phyloP scores from a whole-genome alignment of 192 early-diverging fungal species.

The Geranomyces michiganensis region DNA sequence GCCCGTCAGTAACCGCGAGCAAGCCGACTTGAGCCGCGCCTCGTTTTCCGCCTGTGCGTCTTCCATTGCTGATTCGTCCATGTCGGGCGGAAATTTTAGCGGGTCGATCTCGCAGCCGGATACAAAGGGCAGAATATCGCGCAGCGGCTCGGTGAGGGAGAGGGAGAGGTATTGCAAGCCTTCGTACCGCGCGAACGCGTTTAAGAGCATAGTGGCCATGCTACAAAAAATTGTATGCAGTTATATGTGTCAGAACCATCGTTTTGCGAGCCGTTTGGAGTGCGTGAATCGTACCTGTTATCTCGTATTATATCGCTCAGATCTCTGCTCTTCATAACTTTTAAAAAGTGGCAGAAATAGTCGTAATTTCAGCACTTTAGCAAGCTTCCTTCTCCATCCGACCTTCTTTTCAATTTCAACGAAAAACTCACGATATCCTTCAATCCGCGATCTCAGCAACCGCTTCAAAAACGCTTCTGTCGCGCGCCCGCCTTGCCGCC shows the following conservation, averaged over 20 bases:
- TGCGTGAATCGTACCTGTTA: conserved; percentile 41
- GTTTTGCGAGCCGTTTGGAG: background rate
- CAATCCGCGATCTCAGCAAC: conserved; percentile 34
- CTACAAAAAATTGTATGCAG: conserved; percentile 3
- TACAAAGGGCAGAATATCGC: conserved; percentile 31
- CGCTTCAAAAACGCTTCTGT: conserved; percentile 47
- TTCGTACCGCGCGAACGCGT: conserved; percentile 43
- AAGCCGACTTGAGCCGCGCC: conserved; percentile 32
- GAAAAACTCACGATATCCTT: conserved; percentile 37
- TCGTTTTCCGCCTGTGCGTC: conserved; percentile 29
- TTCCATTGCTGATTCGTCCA: conserved; percentile 15
- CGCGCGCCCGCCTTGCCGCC: conserved; percentile 23
- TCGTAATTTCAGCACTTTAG: background rate
- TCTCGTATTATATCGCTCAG: conserved; percentile 52
- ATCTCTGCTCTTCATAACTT: conserved; percentile 44
- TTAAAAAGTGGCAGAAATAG: too few species aligned
- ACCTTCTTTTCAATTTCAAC: too few species aligned
- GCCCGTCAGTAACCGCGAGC: conserved; percentile 18
- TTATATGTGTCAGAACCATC: too few species aligned
- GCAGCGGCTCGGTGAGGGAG: conserved; percentile 32
- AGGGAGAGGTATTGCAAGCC: conserved; percentile 39
- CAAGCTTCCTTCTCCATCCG: background rate
- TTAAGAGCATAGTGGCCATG: conserved; percentile 51
- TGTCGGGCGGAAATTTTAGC: conserved; percentile 29
- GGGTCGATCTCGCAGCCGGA: conserved; percentile 53